Evolutionary conservation across 768 basidiomycete species (phyloP).

Genomic region (Rhizopogon vesiculosus): DNA sequence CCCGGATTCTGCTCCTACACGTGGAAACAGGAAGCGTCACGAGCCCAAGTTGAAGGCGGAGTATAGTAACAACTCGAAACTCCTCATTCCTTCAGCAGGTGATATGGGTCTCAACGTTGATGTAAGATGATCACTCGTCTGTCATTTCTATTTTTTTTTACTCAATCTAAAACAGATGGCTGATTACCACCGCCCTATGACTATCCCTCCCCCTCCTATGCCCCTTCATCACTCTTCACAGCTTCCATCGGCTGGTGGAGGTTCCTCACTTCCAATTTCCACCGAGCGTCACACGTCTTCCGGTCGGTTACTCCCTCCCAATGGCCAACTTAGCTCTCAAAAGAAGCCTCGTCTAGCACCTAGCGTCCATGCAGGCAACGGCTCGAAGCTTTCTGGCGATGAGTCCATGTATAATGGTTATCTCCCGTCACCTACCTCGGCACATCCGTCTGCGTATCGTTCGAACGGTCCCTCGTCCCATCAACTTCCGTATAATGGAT

Average conservation of each 20-base stretch:
- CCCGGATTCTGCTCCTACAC: constrained; percentile 17
- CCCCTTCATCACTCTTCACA: constrained; percentile 24
- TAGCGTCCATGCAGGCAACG: constrained; percentile 14
- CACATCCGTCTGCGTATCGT: constrained; percentile 23
- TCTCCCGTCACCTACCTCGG: constrained; percentile 25
- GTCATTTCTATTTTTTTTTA: not conserved
- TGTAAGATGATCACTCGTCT: constrained; percentile 11
- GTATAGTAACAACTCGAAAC: constrained; percentile 17
- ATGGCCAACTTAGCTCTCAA: constrained; percentile 20
- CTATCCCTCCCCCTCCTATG: constrained; percentile 29
- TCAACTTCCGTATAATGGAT: constrained; percentile 18
- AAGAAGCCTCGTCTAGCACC: constrained; percentile 27
- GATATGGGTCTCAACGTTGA: constrained; percentile 20
- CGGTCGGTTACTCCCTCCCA: constrained; percentile 23
- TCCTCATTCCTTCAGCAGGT: constrained; percentile 6
- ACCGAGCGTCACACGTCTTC: constrained; percentile 28
- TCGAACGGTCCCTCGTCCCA: constrained; percentile 25
- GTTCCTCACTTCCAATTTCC: constrained; percentile 28
- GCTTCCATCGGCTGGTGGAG: constrained; percentile 12
- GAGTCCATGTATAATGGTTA: constrained; percentile 27
- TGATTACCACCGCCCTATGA: constrained; percentile 29
- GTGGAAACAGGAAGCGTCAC: constrained; percentile 15
- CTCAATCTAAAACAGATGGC: constrained; percentile 18
- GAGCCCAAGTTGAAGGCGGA: constrained; percentile 27
- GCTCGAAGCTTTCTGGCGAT: constrained; percentile 20